A percentile compares a stretch with the other conserved stretches of the same genome.
Evolutionary conservation across 441 rosid species (phyloP).

Genomic region (Metrosideros polymorpha): DNA sequence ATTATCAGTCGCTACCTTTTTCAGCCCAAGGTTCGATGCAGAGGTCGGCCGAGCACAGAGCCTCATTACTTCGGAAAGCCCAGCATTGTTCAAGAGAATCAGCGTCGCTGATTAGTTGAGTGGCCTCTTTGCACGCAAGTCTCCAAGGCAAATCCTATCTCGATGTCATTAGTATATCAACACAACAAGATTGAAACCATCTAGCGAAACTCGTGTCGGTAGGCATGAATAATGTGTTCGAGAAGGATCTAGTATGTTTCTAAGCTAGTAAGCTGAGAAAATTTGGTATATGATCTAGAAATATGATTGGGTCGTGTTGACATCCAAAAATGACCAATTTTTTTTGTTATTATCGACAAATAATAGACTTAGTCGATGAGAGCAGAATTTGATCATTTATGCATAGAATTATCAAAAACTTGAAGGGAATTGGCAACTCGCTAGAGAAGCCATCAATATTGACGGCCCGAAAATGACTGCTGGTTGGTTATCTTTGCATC

Average conservation of each 20-base stretch:
- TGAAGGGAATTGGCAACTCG: too few relatives aligned
- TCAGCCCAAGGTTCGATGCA: slow-evolving; percentile 5
- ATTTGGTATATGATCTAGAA: neutral
- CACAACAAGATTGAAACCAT: neutral
- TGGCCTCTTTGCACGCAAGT: slow-evolving; percentile 1
- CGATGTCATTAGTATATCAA: slow-evolving; percentile 10
- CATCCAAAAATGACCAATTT: too few relatives aligned
- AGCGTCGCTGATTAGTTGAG: neutral
- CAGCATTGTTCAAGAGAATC: slow-evolving; percentile 5
- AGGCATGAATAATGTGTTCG: neutral
- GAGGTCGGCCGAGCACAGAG: slow-evolving; percentile 17
- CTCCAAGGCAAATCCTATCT: slow-evolving; percentile 17
- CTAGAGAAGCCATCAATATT: too few relatives aligned
- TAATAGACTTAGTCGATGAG: too few relatives aligned
- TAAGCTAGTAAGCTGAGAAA: neutral
- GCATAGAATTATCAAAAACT: too few relatives aligned
- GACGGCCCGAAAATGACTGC: too few relatives aligned
- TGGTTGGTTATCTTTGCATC: too few relatives aligned
- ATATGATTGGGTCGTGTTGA: too few relatives aligned
- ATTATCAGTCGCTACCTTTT: slow-evolving; percentile 20
- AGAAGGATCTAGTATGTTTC: neutral
- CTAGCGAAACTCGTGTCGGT: neutral
- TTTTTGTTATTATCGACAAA: too few relatives aligned
- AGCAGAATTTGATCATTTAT: too few relatives aligned
- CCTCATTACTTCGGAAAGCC: slow-evolving; percentile 10